Evolutionary conservation across 148 eudicot species (phyloP).

Genomic region (Rhododendron griersonianum): DNA sequence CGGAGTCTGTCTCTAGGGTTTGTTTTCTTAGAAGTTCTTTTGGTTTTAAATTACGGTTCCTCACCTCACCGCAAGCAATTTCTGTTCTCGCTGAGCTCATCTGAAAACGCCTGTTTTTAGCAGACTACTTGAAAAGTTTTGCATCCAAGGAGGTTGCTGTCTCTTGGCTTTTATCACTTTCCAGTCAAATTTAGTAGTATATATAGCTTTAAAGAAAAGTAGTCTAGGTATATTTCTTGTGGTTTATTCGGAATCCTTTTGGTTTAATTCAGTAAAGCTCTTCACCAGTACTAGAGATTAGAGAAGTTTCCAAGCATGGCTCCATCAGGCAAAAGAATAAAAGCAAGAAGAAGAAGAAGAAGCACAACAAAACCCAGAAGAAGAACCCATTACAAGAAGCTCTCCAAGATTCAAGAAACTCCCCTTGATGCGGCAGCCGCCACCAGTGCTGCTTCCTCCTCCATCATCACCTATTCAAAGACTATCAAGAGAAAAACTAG

Average conservation of each 20-base stretch:
- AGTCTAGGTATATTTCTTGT: not conserved
- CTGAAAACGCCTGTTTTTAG: not conserved
- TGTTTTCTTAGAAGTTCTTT: not conserved
- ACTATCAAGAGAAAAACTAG: not conserved
- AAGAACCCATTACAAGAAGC: constrained; percentile 12
- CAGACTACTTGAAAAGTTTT: not conserved
- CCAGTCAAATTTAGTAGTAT: not conserved
- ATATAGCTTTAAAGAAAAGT: not conserved
- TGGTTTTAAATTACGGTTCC: not conserved
- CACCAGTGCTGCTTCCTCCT: not conserved
- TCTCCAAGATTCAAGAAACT: not conserved
- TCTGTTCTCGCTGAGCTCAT: not conserved
- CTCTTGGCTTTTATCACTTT: not conserved
- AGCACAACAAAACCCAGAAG: constrained; percentile 9
- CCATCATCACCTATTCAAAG: not conserved
- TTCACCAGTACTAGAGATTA: not conserved
- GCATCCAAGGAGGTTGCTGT: not conserved
- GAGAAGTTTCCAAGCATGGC: not conserved
- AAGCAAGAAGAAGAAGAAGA: constrained; percentile 5
- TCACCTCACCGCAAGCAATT: not conserved
- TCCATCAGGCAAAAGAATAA: constrained; percentile 7
- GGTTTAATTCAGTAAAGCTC: not conserved
- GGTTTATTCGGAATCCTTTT: not conserved
- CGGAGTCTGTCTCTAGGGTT: not conserved
- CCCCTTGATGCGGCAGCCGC: not conserved